Evolutionary conservation across 2,329 filamentous ascomycete genomes (phyloP), one percentile per base, ranked within the genome.

Genomic region (Fonsecaea nubica): DNA sequence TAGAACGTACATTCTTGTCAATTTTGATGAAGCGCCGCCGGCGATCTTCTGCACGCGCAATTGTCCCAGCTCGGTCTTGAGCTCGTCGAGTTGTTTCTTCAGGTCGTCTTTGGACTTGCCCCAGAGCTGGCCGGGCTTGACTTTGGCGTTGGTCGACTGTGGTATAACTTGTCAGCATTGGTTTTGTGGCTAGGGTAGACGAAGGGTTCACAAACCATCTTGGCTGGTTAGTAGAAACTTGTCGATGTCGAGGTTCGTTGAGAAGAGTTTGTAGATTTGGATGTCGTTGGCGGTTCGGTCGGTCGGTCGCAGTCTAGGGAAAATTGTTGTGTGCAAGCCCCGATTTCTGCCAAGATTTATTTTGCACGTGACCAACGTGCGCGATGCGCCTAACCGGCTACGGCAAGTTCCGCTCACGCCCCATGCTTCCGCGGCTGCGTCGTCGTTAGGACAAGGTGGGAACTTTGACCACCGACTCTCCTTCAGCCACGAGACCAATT

Each of bases 71-170:
- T 99, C 96, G 74, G 90, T 89, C 92, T 97, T 97, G 81, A 97
- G 87, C 84, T 97, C 93, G 77, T 89, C 89, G 80, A 97, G 90
- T 84, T 96, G 93, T 89, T 95, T 96, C 81, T 89, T 88, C 84
- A 99, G 88, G 79, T 99, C 96, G 80, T 97, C 92, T 90, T 98
- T 98, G 90, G 88, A 93, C 92, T 99, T 99, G 86, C 89, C 89
- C 95, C 95, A 98, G 84, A 99, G 92, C 86, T 92, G 88, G 85
- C 88, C 89, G 83, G 94, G 90, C 91, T 97, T 98, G 85, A 99
- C 92, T 89, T 89, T 89, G 76, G 82, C 83, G 78, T 60, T 68
- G 67, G 85, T 81, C 82, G 87, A 89, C 85, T 88, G 62, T n/a
- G 35, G 53, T 30, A 25, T 50, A 32, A 60, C 57, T 57, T 54